phyloP scores from a whole-genome alignment of 176 grass and related monocot species.

The Eremochloa ophiuroides region DNA sequence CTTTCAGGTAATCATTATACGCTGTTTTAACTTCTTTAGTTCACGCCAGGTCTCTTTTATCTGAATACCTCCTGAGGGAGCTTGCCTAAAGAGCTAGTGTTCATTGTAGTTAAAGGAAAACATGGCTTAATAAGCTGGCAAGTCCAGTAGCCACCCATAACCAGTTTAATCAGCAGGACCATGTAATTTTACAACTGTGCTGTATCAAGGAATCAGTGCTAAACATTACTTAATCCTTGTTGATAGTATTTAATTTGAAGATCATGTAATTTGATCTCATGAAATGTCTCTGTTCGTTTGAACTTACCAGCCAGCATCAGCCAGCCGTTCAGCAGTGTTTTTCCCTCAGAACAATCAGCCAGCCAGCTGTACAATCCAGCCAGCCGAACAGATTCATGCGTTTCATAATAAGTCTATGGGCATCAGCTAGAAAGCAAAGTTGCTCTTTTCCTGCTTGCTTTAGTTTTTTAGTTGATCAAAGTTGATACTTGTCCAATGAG shows the following conservation, averaged over 20 bases:
- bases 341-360: too few relatives aligned
- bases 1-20: conserved; percentile 63
- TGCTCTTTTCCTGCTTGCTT: background rate
- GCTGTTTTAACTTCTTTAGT: background rate
- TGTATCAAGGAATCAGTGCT: conserved; percentile 2
- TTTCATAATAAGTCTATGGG: background rate
- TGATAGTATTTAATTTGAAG: background rate
- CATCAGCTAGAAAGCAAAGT: background rate
- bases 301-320: too few relatives aligned
- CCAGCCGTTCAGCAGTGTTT: too few relatives aligned
- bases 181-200: background rate
- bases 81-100: background rate
- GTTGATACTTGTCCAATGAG: background rate
- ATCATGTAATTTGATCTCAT: background rate
- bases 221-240: conserved; percentile 5
- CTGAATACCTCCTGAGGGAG: background rate
- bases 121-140: conserved; percentile 15
- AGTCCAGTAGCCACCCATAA: background rate
- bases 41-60: background rate
- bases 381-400: background rate
- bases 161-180: background rate
- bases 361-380: too few relatives aligned
- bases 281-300: too few relatives aligned
- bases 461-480: background rate
- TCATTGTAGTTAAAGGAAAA: background rate